Evolutionary conservation across 2,329 filamentous ascomycete species (phyloP).

Genomic region (Coniella lustricola): DNA sequence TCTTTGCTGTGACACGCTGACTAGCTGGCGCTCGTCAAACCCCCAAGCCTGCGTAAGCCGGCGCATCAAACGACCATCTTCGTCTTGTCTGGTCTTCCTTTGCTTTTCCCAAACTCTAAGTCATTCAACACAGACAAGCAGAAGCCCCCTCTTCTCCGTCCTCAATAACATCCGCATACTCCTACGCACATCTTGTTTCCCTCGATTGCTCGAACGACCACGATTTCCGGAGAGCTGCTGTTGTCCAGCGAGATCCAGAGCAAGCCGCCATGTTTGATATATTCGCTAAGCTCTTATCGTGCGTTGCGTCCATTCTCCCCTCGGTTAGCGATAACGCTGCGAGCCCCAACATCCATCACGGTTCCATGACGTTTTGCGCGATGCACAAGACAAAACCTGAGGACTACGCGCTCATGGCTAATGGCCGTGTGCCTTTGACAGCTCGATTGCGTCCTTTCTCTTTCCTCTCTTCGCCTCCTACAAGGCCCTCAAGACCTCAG

Average conservation of each 20-base stretch:
- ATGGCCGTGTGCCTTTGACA: slow-evolving; percentile 28
- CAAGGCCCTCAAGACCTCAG: slow-evolving; percentile 89
- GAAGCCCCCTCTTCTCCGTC: no score
- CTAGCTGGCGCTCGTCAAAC: neutral
- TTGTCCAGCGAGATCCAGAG: no score
- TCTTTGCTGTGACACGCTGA: neutral
- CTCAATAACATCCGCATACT: no score
- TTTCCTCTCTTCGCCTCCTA: slow-evolving; percentile 96
- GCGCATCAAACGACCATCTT: no score
- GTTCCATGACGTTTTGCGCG: slow-evolving; percentile 8
- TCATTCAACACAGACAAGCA: no score
- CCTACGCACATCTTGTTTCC: no score
- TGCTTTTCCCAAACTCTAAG: no score
- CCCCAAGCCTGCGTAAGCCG: neutral
- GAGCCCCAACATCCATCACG: slow-evolving; percentile 16
- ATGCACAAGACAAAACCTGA: slow-evolving; percentile 7
- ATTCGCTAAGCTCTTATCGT: slow-evolving; percentile 72
- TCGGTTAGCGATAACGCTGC: slow-evolving; percentile 7
- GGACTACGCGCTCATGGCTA: slow-evolving; percentile 7
- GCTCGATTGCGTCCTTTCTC: slow-evolving; percentile 79
- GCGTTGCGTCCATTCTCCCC: slow-evolving; percentile 33
- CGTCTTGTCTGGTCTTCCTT: no score
- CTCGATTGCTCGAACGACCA: no score
- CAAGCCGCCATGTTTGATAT: slow-evolving; percentile 62
- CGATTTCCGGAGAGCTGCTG: no score